Conservation (phyloP, 2,329 filamentous ascomycete species). For the Xylaria sp. region DNA sequence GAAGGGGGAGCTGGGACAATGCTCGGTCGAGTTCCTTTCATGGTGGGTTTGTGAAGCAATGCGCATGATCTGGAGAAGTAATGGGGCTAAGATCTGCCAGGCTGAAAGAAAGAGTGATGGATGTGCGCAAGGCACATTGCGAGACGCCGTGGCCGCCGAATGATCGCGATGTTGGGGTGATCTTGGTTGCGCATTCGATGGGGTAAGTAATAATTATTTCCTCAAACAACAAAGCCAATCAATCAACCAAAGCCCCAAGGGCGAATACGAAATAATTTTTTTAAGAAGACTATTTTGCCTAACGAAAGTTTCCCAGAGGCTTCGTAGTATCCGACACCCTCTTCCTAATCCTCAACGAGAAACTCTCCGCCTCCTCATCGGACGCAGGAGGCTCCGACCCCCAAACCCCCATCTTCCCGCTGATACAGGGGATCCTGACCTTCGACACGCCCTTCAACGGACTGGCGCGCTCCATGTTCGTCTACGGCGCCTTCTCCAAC, state of each 20-base stretch:
- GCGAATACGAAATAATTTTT: too few relatives aligned
- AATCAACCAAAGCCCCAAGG: too few relatives aligned
- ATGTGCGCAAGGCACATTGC: slow-evolving; percentile 75
- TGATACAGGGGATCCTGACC: slow-evolving; percentile 81
- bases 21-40: slow-evolving; percentile 57
- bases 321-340: slow-evolving; percentile 86
- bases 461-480: slow-evolving; percentile 67
- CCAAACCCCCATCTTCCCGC: slow-evolving; percentile 73
- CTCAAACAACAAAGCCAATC: too few relatives aligned
- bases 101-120: slow-evolving; percentile 84
- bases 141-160: slow-evolving; percentile 79
- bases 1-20: slow-evolving; percentile 69
- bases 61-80: not conserved
- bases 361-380: slow-evolving; percentile 52
- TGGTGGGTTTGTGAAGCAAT: slow-evolving; percentile 52
- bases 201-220: slow-evolving; percentile 56
- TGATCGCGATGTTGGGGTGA: slow-evolving; percentile 81
- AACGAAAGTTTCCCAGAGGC: slow-evolving; percentile 55
- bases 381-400: too few relatives aligned
- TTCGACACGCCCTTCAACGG: slow-evolving; percentile 89
- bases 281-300: too few relatives aligned
- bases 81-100: slow-evolving; percentile 52
- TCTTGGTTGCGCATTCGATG: slow-evolving; percentile 87
- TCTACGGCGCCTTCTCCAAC: slow-evolving; percentile 69
- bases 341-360: slow-evolving; percentile 75